Evolutionary conservation across 176 grass and related monocot genomes (phyloP).

Genomic region (Carex littledalei): DNA sequence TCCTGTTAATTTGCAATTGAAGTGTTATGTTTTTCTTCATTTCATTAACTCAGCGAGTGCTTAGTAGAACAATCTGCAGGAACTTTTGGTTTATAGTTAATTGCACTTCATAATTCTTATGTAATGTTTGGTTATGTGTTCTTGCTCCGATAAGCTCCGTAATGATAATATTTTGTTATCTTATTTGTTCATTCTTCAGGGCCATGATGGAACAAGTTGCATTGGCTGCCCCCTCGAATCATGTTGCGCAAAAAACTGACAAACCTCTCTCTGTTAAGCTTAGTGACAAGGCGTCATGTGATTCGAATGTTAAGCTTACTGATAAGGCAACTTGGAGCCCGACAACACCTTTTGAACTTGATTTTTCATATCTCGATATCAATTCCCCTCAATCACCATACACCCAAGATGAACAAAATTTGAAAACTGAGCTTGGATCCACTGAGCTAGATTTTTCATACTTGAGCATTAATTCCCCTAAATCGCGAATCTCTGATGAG

Average conservation of each 20-base stretch:
- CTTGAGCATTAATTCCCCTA: slow-evolving; percentile 40
- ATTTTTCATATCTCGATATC: slow-evolving; percentile 42
- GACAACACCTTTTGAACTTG: slow-evolving; percentile 55
- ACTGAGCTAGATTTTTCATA: slow-evolving; percentile 45
- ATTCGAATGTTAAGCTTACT: slow-evolving; percentile 8
- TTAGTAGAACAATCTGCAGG: background rate
- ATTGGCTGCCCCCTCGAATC: background rate
- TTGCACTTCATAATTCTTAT: background rate
- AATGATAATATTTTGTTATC: background rate
- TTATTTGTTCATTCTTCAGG: background rate
- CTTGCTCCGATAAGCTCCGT: background rate
- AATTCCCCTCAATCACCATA: slow-evolving; percentile 50
- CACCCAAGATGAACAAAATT: slow-evolving; percentile 27
- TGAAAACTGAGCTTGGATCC: background rate
- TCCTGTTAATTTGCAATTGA: background rate
- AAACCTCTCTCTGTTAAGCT: slow-evolving; percentile 20
- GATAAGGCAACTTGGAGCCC: slow-evolving; percentile 42
- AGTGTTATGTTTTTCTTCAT: background rate
- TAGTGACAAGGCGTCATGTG: background rate
- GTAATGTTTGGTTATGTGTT: background rate
- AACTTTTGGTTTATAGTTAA: background rate
- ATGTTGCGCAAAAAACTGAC: background rate
- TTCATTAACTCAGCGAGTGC: background rate
- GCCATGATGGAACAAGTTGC: background rate
- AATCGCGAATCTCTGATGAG: slow-evolving; percentile 30